Percentiles rank a stretch among this genome's conserved stretches.
Evolutionary conservation across 148 eudicot genomes (phyloP).

Genomic region (Chenopodium formosanum): DNA sequence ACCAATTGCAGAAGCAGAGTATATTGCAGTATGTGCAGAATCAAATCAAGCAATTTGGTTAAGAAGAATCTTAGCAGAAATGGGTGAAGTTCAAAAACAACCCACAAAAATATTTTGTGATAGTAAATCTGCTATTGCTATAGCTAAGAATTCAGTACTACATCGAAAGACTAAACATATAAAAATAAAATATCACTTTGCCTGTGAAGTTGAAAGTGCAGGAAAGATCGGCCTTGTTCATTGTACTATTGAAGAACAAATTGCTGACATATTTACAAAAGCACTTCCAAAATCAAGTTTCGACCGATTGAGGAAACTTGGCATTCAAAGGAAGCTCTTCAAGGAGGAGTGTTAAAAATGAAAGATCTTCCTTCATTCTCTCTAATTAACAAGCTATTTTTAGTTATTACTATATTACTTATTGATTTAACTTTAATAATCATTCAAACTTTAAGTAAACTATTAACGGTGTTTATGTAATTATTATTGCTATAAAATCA

Average conservation of each 20-base stretch:
- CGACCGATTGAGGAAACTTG: background rate
- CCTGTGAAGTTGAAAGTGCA: background rate
- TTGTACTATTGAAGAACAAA: background rate
- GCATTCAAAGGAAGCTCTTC: too few species aligned
- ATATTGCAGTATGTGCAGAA: background rate
- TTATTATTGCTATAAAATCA: too few species aligned
- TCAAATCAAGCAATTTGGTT: background rate
- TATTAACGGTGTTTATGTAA: too few species aligned
- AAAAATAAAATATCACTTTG: background rate
- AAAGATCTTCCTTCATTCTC: too few species aligned
- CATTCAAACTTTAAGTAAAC: too few species aligned
- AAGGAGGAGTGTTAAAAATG: too few species aligned
- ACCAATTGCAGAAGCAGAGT: background rate
- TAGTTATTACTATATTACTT: too few species aligned
- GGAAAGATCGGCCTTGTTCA: background rate
- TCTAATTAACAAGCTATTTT: too few species aligned
- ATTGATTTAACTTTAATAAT: too few species aligned
- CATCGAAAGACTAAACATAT: background rate
- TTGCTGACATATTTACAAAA: background rate
- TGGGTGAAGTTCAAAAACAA: background rate
- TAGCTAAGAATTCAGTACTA: background rate
- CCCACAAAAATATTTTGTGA: background rate
- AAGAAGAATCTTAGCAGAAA: background rate
- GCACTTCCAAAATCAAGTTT: background rate
- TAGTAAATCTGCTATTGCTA: background rate